A percentile compares a stretch with the other conserved stretches of the same genome.
phyloP scores from a whole-genome alignment of 768 basidiomycete species.

The Candolleomyces efflorescens region DNA sequence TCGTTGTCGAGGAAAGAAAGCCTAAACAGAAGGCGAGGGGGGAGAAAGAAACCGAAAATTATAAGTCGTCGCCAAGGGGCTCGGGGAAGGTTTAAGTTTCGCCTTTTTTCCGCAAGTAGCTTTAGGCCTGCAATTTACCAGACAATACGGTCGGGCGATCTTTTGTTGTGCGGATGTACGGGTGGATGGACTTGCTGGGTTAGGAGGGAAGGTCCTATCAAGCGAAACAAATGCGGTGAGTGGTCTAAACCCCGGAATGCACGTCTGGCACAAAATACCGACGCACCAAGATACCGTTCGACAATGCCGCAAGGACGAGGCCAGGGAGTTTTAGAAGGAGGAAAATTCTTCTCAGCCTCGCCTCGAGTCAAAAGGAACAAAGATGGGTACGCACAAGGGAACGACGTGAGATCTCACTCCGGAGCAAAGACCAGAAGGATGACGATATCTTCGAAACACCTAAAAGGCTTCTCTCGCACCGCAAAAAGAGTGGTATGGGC shows the following conservation, averaged over 20 bases:
- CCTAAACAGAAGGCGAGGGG: neutral
- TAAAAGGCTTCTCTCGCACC: constrained; percentile 1
- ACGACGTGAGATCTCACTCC: neutral
- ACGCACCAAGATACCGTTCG: neutral
- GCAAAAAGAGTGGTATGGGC: neutral
- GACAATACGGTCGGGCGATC: constrained; percentile 2
- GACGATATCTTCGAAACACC: neutral
- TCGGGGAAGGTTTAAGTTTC: neutral
- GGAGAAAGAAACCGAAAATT: neutral
- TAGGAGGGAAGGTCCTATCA: neutral
- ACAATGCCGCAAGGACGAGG: neutral
- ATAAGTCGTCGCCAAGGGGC: constrained; percentile 1
- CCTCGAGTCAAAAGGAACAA: neutral
- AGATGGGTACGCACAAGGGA: neutral
- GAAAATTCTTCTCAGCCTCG: neutral
- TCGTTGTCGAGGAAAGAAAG: constrained; percentile 3
- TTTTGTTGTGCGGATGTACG: neutral
- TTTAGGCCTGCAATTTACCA: neutral
- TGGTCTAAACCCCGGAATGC: neutral
- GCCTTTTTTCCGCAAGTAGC: neutral
- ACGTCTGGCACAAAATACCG: neutral
- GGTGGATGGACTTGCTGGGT: neutral
- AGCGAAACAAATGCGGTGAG: neutral
- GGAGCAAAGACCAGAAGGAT: neutral
- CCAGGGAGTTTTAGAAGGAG: neutral